A percentile compares a stretch with the other conserved stretches of the same genome.
These are phyloP conservation scores for Penicillium soppii DNA, from an alignment of 495 filamentous ascomycete genomes.

Conservation along the genomic window DNA sequence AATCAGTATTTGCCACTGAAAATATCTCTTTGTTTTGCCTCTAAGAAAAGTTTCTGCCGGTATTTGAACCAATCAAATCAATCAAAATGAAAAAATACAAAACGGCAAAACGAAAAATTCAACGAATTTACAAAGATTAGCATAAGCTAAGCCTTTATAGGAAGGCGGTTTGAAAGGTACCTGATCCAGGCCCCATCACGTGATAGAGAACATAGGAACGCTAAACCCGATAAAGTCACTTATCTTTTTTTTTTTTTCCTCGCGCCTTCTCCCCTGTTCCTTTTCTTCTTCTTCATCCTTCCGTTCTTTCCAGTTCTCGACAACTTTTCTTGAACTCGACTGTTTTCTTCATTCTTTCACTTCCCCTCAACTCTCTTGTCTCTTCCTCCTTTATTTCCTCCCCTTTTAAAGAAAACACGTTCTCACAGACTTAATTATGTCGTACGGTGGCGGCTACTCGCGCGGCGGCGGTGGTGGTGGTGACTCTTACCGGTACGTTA, in stretches of 20 bases:
- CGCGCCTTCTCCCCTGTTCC: constrained; percentile 29
- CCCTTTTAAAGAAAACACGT: constrained; percentile 22
- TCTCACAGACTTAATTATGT: constrained; percentile 52
- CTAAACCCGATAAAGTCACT: constrained; percentile 17
- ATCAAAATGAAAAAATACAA: not conserved
- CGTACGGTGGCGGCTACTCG: constrained; percentile 69
- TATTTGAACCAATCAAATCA: not conserved
- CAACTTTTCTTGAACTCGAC: constrained; percentile 12
- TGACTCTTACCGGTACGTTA: constrained; percentile 47
- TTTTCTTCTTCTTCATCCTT: constrained; percentile 19
- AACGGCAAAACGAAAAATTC: not conserved
- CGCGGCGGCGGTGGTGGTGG: constrained; percentile 31
- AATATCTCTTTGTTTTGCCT: not conserved
- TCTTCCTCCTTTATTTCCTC: constrained; percentile 21
- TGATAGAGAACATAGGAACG: constrained; percentile 7
- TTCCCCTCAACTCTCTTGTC: constrained; percentile 24
- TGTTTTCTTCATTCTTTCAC: constrained; percentile 11
- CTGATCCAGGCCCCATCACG: constrained; percentile 9
- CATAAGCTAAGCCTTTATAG: not conserved
- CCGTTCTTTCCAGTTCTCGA: constrained; percentile 3
- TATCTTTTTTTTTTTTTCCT: constrained; percentile 24
- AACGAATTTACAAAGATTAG: not conserved
- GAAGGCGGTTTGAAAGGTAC: not conserved
- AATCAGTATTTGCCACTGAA: not conserved
- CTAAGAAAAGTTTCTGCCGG: not conserved